Evolutionary conservation across 306 rosid species (phyloP).

Genomic region (Amphicarpaea edgeworthii): DNA sequence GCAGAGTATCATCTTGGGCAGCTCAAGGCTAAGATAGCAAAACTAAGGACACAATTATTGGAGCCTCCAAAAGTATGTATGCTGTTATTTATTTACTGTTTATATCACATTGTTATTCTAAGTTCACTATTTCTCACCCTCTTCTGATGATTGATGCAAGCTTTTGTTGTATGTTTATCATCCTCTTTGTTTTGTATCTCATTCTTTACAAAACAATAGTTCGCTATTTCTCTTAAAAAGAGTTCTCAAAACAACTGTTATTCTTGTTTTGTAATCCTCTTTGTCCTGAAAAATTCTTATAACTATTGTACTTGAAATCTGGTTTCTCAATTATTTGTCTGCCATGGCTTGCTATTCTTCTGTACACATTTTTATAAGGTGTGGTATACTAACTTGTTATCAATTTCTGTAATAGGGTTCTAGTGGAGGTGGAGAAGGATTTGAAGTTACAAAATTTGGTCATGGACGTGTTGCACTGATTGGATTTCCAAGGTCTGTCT

Average conservation of each 20-base stretch:
- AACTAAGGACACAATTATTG: conserved; percentile 90
- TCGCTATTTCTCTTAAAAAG: no score
- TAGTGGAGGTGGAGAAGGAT: conserved; percentile 98
- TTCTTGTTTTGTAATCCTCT: background rate
- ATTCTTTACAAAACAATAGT: no score
- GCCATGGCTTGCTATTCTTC: background rate
- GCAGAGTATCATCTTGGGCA: conserved; percentile 99
- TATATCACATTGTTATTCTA: background rate
- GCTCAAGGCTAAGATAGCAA: conserved; percentile 99
- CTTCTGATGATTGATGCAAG: conserved; percentile 22
- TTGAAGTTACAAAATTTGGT: conserved; percentile 97
- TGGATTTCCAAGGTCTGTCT: conserved; percentile 93
- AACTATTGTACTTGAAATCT: conserved; percentile 34
- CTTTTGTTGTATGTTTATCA: background rate
- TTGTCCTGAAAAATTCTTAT: no score
- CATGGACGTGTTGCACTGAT: conserved; percentile 99
- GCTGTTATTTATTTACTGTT: background rate
- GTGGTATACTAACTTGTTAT: conserved; percentile 26
- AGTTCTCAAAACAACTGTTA: no score
- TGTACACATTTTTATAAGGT: conserved; percentile 4
- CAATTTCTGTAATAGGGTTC: conserved; percentile 73
- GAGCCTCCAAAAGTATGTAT: conserved; percentile 97
- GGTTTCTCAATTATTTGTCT: conserved; percentile 40
- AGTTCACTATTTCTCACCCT: background rate
- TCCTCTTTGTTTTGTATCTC: no score